Percentiles rank a stretch among this genome's conserved stretches.
Conservation (phyloP, 208 protist genomes). For the Wallacemonas sp. region DNA sequence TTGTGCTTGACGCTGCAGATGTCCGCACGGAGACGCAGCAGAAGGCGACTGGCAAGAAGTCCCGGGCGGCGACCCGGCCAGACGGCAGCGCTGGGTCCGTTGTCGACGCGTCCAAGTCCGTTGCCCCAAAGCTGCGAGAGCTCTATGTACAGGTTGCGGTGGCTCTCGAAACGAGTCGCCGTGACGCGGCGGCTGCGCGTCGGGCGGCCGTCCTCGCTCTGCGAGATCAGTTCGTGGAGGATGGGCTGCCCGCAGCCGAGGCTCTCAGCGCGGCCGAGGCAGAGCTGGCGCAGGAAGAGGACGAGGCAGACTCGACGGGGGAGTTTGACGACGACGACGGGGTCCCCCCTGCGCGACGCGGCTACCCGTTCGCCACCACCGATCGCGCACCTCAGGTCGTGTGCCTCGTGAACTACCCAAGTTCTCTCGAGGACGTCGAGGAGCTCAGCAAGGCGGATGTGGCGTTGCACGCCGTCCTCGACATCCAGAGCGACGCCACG, state of each 20-base stretch:
- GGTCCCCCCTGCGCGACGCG: not conserved
- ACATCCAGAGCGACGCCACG: constrained; percentile 10
- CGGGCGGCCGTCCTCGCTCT: constrained; percentile 31
- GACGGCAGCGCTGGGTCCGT: constrained; percentile 7
- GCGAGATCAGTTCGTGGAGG: constrained; percentile 66
- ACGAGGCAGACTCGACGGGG: constrained; percentile 32
- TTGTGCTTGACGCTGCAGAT: constrained; percentile 27
- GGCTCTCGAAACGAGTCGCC: constrained; percentile 36
- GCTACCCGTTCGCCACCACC: not conserved
- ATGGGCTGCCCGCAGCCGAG: constrained; percentile 58
- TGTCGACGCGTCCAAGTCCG: constrained; percentile 13
- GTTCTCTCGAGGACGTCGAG: constrained; percentile 29
- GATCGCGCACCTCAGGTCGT: constrained; percentile 22
- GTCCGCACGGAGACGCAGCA: not conserved
- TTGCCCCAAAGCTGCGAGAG: constrained; percentile 21
- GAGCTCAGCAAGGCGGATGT: constrained; percentile 24
- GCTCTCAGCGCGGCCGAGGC: constrained; percentile 44
- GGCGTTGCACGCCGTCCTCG: constrained; percentile 33
- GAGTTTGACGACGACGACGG: constrained; percentile 23
- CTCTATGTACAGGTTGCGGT: constrained; percentile 60
- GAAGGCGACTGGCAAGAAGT: constrained; percentile 6
- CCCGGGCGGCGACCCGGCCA: not conserved
- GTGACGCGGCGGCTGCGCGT: constrained; percentile 26
- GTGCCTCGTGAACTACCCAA: constrained; percentile 33
- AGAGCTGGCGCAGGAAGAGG: constrained; percentile 35